phyloP scores from a whole-genome alignment of 805 yeast genomes.

The Yarrowia sp. region DNA sequence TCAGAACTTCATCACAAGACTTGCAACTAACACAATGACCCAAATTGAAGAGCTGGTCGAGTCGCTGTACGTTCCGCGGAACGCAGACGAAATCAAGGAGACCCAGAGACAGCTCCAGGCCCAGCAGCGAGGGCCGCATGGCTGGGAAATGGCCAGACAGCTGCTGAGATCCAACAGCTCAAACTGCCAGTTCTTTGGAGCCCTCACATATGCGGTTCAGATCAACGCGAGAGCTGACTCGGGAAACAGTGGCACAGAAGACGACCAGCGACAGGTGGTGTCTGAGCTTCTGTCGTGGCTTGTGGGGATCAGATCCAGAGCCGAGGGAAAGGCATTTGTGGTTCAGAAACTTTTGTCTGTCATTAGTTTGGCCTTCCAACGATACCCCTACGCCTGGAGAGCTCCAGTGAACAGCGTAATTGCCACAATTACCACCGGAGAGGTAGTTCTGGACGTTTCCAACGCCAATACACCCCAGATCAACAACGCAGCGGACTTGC shows the following conservation, averaged over 20 bases:
- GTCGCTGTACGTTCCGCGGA: conserved; percentile 34
- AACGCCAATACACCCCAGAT: background rate
- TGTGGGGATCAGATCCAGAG: conserved; percentile 27
- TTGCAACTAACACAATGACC: conserved; percentile 13
- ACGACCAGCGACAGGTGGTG: conserved; percentile 39
- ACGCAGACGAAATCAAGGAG: conserved; percentile 26
- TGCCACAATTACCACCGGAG: conserved; percentile 37
- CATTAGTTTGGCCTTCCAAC: conserved; percentile 57
- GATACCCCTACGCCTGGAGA: conserved; percentile 52
- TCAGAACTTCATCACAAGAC: background rate
- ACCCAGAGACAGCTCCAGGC: conserved; percentile 64
- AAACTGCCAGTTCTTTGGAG: conserved; percentile 72
- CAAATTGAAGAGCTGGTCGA: conserved; percentile 31
- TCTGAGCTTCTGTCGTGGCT: conserved; percentile 44
- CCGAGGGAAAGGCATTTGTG: conserved; percentile 52
- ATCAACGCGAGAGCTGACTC: conserved; percentile 48
- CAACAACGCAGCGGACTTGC: conserved; percentile 26
- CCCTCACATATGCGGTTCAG: conserved; percentile 74
- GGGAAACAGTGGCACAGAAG: conserved; percentile 23
- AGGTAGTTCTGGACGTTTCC: conserved; percentile 11
- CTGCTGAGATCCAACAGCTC: conserved; percentile 53
- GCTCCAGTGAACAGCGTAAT: conserved; percentile 48
- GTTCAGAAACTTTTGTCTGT: conserved; percentile 65
- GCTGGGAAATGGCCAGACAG: conserved; percentile 63
- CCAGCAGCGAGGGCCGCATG: conserved; percentile 63